These are phyloP conservation scores for Candida pseudofarinosa DNA, from an alignment of 805 yeast species.

Conservation along the genomic window DNA sequence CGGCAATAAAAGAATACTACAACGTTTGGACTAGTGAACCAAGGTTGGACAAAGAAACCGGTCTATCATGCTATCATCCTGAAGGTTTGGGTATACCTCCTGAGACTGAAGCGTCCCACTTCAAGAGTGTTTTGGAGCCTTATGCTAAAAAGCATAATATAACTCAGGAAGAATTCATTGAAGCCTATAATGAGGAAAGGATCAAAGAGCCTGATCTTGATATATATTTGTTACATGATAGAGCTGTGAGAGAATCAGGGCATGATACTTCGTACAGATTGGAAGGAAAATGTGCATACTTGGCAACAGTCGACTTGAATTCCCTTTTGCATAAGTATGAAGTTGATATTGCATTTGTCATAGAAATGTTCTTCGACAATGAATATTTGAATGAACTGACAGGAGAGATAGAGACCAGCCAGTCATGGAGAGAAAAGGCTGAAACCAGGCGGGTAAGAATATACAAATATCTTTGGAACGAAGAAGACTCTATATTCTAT, in stretches of 20 bases:
- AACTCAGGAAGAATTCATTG: slow-evolving; percentile 58
- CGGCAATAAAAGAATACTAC: slow-evolving; percentile 84
- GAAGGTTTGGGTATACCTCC: slow-evolving; percentile 94
- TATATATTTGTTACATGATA: slow-evolving; percentile 82
- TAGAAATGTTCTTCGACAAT: slow-evolving; percentile 54
- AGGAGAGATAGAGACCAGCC: slow-evolving; percentile 37
- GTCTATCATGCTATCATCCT: slow-evolving; percentile 87
- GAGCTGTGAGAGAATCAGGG: slow-evolving; percentile 95
- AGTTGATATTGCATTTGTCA: slow-evolving; percentile 66
- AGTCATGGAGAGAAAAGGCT: slow-evolving; percentile 63
- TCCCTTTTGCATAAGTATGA: slow-evolving; percentile 87
- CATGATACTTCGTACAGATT: slow-evolving; percentile 91
- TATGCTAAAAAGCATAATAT: slow-evolving; percentile 58
- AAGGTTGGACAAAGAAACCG: slow-evolving; percentile 66
- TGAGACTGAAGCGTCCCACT: slow-evolving; percentile 90
- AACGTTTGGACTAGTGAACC: slow-evolving; percentile 78
- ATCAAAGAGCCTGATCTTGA: slow-evolving; percentile 79
- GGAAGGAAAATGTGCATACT: slow-evolving; percentile 83
- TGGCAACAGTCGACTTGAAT: slow-evolving; percentile 89
- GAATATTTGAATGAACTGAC: slow-evolving; percentile 23
- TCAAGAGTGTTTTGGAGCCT: slow-evolving; percentile 64
- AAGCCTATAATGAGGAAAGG: slow-evolving; percentile 59
- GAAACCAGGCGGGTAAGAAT: slow-evolving; percentile 49
- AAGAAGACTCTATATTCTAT: slow-evolving; percentile 67
- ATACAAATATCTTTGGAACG: slow-evolving; percentile 79